Conservation (phyloP, 495 filamentous ascomycete species). For the Penicillium coprophilum region DNA sequence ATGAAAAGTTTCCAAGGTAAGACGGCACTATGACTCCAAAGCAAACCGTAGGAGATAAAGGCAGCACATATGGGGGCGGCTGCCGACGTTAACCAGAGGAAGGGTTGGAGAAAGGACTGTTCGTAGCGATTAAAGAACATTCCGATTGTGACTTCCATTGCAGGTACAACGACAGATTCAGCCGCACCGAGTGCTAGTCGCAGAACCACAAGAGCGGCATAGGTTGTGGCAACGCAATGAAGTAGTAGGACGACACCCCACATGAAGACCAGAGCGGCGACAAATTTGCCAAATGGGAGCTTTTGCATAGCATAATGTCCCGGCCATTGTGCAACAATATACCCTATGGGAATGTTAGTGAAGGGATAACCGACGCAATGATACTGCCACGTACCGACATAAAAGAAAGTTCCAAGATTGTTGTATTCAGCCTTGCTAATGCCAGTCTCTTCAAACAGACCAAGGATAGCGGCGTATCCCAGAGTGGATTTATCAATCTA, state of each 20-base stretch:
- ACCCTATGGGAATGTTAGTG: conserved; percentile 4
- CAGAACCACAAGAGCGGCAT: conserved; percentile 23
- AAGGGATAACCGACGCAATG: neutral
- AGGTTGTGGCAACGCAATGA: conserved; percentile 22
- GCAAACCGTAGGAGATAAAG: conserved; percentile 28
- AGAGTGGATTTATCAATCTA: conserved; percentile 30
- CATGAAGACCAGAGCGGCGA: conserved; percentile 18
- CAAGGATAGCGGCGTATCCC: conserved; percentile 25
- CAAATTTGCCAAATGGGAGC: conserved; percentile 27
- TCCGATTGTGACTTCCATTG: conserved; percentile 28
- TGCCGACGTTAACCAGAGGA: conserved; percentile 27
- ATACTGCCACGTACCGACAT: conserved; percentile 15
- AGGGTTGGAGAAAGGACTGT: conserved; percentile 23
- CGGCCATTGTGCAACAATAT: conserved; percentile 19
- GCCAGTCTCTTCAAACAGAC: conserved; percentile 25
- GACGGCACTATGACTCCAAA: conserved; percentile 19
- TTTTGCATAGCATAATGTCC: conserved; percentile 29
- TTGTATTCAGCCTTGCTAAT: conserved; percentile 25
- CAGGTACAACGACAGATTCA: conserved; percentile 26
- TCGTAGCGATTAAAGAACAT: conserved; percentile 31
- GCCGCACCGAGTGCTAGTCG: conserved; percentile 22
- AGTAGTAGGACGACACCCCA: conserved; percentile 26
- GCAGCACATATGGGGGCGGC: conserved; percentile 21
- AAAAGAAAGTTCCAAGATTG: conserved; percentile 26
- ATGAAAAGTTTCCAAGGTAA: conserved; percentile 32